A percentile compares a stretch with the other conserved stretches of the same genome.
Evolutionary conservation across 1,139 yeast genomes (phyloP).

Genomic region (Lodderomyces pseudojiufengensis): DNA sequence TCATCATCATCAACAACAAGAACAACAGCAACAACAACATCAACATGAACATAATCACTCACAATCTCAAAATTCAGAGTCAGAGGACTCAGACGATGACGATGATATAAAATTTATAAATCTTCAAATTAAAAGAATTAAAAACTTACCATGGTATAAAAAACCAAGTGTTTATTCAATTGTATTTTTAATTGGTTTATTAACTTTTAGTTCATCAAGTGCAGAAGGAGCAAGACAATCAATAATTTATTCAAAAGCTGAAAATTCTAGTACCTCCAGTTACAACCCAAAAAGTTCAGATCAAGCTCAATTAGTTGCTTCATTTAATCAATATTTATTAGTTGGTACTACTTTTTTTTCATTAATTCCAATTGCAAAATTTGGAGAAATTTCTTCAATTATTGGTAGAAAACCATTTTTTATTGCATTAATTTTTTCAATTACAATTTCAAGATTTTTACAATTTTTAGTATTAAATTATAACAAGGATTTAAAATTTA

Average conservation of each 20-base stretch:
- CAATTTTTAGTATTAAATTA: slow-evolving; percentile 25
- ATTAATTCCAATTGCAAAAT: slow-evolving; percentile 38
- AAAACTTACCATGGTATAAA: slow-evolving; percentile 30
- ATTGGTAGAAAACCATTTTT: slow-evolving; percentile 53
- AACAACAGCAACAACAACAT: too few species aligned
- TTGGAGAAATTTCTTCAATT: slow-evolving; percentile 60
- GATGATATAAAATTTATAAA: slow-evolving; percentile 36
- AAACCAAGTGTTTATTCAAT: slow-evolving; percentile 34
- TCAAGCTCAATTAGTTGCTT: slow-evolving; percentile 31
- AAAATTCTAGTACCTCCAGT: slow-evolving; percentile 20
- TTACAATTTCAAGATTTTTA: slow-evolving; percentile 23
- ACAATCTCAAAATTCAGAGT: too few species aligned
- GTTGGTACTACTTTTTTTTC: slow-evolving; percentile 24
- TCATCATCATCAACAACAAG: too few species aligned
- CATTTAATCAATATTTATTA: slow-evolving; percentile 24
- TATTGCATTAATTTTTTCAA: slow-evolving; percentile 26
- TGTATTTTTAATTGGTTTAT: slow-evolving; percentile 23
- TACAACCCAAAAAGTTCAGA: slow-evolving; percentile 20
- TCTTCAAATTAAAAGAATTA: slow-evolving; percentile 25
- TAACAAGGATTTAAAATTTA: slow-evolving; percentile 27
- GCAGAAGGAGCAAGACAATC: slow-evolving; percentile 28
- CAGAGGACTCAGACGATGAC: slow-evolving; percentile 25
- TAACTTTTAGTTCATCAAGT: slow-evolving; percentile 24
- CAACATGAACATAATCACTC: too few species aligned
- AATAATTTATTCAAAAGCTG: slow-evolving; percentile 30